Evolutionary conservation across 257 asterid species (phyloP).

Genomic region (Lantana camara): DNA sequence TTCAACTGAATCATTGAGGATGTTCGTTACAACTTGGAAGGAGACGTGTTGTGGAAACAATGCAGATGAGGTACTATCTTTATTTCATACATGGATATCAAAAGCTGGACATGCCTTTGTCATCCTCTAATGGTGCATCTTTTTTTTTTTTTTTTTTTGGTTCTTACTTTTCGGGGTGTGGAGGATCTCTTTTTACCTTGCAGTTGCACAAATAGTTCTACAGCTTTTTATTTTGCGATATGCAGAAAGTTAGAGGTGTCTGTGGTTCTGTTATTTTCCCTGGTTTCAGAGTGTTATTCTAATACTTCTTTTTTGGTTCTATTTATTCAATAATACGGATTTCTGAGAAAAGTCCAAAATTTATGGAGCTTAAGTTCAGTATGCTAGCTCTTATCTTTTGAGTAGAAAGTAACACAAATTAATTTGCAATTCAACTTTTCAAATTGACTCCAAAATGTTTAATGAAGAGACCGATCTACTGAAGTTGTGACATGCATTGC

Average conservation of each 20-base stretch:
- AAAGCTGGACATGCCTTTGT: constrained; percentile 8
- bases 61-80: constrained; percentile 63
- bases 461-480: neutral
- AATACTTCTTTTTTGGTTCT: too few species aligned
- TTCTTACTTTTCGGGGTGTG: too few species aligned
- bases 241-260: neutral
- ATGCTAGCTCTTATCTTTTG: neutral
- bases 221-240: neutral
- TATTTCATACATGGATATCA: constrained; percentile 11
- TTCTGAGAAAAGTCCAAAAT: constrained; percentile 9
- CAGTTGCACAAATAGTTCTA: neutral
- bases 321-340: neutral
- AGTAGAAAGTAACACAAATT: neutral
- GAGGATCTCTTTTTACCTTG: constrained; percentile 1
- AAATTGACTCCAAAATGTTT: neutral
- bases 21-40: constrained; percentile 76
- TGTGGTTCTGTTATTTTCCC: neutral
- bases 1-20: constrained; percentile 54
- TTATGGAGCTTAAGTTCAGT: constrained; percentile 9
- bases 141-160: neutral
- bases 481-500: constrained; percentile 1
- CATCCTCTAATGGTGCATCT: neutral
- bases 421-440: neutral
- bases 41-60: constrained; percentile 62
- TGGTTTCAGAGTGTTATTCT: neutral